Conservation (phyloP, 1,139 yeast genomes). For the Pichia sp. region DNA sequence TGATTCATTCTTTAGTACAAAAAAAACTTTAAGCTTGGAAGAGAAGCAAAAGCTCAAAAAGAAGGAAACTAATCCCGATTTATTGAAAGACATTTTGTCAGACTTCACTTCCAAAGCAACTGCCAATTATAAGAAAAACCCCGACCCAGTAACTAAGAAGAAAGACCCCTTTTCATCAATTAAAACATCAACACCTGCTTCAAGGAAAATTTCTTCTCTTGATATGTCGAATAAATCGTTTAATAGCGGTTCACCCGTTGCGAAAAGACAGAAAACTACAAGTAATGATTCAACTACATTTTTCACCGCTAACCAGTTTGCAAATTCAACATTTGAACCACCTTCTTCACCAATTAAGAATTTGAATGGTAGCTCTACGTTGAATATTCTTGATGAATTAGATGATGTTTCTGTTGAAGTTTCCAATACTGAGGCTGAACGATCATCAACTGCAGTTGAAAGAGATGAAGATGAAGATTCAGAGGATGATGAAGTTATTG, state of each 20-base stretch:
- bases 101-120: constrained; percentile 33
- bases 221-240: constrained; percentile 11
- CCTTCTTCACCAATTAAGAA: constrained; percentile 26
- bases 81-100: constrained; percentile 41
- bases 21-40: constrained; percentile 16
- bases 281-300: constrained; percentile 17
- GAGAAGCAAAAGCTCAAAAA: constrained; percentile 25
- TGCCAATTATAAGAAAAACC: constrained; percentile 14
- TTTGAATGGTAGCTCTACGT: constrained; percentile 1
- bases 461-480: constrained; percentile 23
- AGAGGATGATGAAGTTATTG: constrained; percentile 35
- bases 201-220: constrained; percentile 11
- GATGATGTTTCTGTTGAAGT: constrained; percentile 12
- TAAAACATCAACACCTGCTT: constrained; percentile 14
- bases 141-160: constrained; percentile 17
- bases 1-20: constrained; percentile 42
- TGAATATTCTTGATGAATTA: constrained; percentile 13
- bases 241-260: constrained; percentile 10
- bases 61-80: constrained; percentile 23
- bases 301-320: constrained; percentile 19
- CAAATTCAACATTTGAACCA: constrained; percentile 16
- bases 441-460: constrained; percentile 2
- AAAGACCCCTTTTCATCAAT: constrained; percentile 26
- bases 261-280: constrained; percentile 20
- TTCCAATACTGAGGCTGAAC: constrained; percentile 1